Evolutionary conservation across 2,329 filamentous ascomycete genomes (phyloP), one percentile per base, ranked within the genome.

Genomic region (Botrytis fabae): DNA sequence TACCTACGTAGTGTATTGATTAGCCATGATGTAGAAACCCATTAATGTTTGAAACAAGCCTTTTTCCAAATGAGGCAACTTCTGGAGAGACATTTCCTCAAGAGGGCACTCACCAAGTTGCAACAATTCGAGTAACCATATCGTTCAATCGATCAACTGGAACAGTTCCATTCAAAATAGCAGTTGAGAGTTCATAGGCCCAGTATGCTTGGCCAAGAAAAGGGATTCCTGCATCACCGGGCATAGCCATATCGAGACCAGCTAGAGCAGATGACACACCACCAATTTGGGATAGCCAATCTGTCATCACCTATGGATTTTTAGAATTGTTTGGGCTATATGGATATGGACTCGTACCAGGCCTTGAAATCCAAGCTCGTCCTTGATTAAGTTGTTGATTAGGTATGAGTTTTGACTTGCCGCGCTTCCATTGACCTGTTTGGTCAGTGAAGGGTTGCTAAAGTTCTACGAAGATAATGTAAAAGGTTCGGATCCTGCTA

Each of bases 321-420:
- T 77, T 70, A 76, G 68, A 14, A 32, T 35, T 18, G 68, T 28
- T 25, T 5, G 25, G 32, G 14, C 22, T 20, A 20, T 18, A 12
- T 12, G 42, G 62, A 59, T 40, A 40, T 44, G 25, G 3, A 60
- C 2, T 70, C 76, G 62, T 74, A 78, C 78, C 20, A 81, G 51
- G 0, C 92, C 92, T 76, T 93, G 90, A 76, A 93, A 93, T 0
- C 90, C 90, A 66, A 93, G 84, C 81, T 94, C 92, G 63, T 91
- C 90, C 77, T 94, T 94, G 14, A 93, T 83, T 5, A 94, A 83
- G 0, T 88, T 89, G 75, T 93, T 93, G 70, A 92, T 84, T 22
- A 90, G 82, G 78, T 90, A 90, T 74, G 88, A 89, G 78, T 93
- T 93, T 74, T 91, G 89, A 73, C 89, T 92, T 8, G 86, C 85